Base-by-base conservation (phyloP, 1,139 yeast species). In the Candida pseudoviswanathii region DNA sequence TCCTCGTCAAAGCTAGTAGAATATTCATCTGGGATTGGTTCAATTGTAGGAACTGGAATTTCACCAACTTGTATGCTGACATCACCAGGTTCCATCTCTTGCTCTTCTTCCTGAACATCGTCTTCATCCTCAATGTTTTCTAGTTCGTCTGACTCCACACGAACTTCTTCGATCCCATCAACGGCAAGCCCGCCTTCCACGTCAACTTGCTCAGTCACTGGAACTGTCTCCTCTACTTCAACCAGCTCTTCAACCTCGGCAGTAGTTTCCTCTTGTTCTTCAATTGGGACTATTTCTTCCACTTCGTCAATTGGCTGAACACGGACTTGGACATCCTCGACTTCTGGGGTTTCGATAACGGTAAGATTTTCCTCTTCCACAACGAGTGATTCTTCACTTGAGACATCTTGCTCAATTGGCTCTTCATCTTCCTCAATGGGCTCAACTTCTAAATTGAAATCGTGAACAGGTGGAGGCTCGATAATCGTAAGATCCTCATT, bases 391-490 rank as follows among this genome's bases (percentile, higher is more conserved):
- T 29, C 43, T 5, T 21, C 29, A 11, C 9, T 11, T 25, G 30
- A n/a, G 9, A 9, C 21, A 24, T 24, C 44, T 2, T 34, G 4
- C 11, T 40, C 34, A 40, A 24, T 11, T 25, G 30, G 21, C 5
- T 27, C 26, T 11, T 47, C 41, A 26, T 7, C 34, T 37, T 43
- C 32, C 9, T 36, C 38, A n/a, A 11, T n/a, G 11, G 25, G 6
- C n/a, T 41, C 47, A 27, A 27, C 30, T 2, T 11, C 33, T 42
- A 42, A 11, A 22, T 10, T 6, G 32, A 7, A 27, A 10, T 45
- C 47, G 10, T 30, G 9, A 27, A 45, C 46, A 8, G 22, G 26
- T 26, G 44, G 45, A 4, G 50, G 16, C 44, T 46, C 51, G 9
- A 44, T 44, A n/a, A 44, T 40, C 7, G 47, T 46, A 16, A 43